Base-by-base conservation (phyloP, 495 filamentous ascomycete genomes). In the Aspergillus cavernicola region DNA sequence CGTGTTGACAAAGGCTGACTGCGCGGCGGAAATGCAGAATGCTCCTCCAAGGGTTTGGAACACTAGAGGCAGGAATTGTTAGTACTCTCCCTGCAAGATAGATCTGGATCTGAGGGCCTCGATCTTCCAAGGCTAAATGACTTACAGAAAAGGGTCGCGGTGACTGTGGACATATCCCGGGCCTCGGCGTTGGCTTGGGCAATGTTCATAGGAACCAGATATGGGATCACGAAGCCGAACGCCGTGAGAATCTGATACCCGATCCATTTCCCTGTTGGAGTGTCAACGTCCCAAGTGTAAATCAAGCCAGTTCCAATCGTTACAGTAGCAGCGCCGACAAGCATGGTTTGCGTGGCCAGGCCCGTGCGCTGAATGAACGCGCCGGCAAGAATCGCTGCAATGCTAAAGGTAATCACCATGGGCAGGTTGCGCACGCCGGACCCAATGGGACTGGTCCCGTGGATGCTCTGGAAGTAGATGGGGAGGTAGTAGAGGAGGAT, bases 331-430 rank as follows among this genome's bases (percentile, higher is more conserved):
- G 77, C 66, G 6, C 80, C 74, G 13, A 71, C 38, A n/a, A 85
- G 71, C 66, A 87, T 78, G 56, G 84, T 83, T 2, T 85, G 85
- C 0, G 81, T 75, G 66, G 88, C 89, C 58, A 89, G 86, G 1
- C 88, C 87, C 23, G 80, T 64, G 0, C 67, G 55, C 2, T 79
- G 80, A 31, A 85, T 76, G 7, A 76, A 22, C 1, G 66, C 68
- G 23, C 89, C 87, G 1, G 56, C 33, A 2, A 61, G 20, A 2
- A 74, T 60, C 8, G 64, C 64, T 0, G 58, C 51, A 16, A 71
- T 46, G 15, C 70, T 65, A 5, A 62, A 54, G 4, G 60, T 56
- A 16, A 75, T 32, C 54, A 73, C 63, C 9, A 66, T 39, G 0
- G 71, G 67, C 0, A 75, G 60, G 12, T 64, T 51, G 16, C 59